Percentiles rank a stretch among this genome's conserved stretches.
These are phyloP conservation scores for Musa beccarii DNA, from an alignment of 176 grass and related monocot species.

Conservation along the genomic window DNA sequence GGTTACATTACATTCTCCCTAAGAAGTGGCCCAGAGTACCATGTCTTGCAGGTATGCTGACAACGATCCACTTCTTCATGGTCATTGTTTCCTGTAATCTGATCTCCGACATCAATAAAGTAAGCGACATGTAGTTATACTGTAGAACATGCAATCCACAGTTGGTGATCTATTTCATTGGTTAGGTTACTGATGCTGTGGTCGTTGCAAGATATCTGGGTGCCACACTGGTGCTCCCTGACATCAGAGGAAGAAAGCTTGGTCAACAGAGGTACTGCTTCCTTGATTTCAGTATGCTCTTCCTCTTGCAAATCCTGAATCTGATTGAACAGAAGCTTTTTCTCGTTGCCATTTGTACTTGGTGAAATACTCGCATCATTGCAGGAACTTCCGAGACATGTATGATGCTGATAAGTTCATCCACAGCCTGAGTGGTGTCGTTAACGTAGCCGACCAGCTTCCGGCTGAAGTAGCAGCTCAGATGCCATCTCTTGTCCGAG, in stretches of 20 bases:
- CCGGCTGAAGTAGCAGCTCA: conserved; percentile 7
- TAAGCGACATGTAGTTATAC: not conserved
- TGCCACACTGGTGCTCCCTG: conserved; percentile 22
- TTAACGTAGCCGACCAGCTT: conserved; percentile 13
- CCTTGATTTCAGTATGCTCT: not conserved
- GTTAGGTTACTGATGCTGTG: conserved; percentile 22
- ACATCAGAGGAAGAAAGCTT: conserved; percentile 20
- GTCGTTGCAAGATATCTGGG: conserved; percentile 25
- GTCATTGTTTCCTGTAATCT: not conserved
- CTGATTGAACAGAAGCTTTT: not conserved
- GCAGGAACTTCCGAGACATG: conserved; percentile 26
- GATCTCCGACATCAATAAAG: not conserved
- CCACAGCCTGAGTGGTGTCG: conserved; percentile 7
- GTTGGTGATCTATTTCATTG: not conserved
- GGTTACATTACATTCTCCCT: conserved; percentile 84
- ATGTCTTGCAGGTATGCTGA: conserved; percentile 58
- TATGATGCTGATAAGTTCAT: conserved; percentile 25
- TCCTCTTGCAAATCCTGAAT: not conserved
- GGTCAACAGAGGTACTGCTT: conserved; percentile 15
- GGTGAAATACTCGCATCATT: not conserved
- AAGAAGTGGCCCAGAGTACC: conserved; percentile 63
- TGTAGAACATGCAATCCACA: not conserved
- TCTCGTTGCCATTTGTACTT: not conserved
- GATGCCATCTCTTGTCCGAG: conserved; percentile 13
- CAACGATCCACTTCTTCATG: not conserved